Evolutionary conservation across 306 rosid species (phyloP).

Genomic region (Cucumis cinereus): DNA sequence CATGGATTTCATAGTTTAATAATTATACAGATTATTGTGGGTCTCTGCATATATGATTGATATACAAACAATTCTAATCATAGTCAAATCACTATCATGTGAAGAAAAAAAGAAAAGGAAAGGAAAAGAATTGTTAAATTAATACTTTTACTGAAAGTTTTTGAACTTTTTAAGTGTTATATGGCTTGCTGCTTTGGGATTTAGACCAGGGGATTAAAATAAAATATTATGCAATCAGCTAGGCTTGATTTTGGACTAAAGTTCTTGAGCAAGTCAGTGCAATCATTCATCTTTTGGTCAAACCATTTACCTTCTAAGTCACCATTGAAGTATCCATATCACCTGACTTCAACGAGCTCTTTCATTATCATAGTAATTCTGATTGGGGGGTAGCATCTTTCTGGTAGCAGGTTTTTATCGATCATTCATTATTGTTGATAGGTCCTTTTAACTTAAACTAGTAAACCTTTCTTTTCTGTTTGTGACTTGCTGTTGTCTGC

Average conservation of each 20-base stretch:
- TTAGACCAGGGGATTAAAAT: constrained; percentile 19
- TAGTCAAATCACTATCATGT: constrained; percentile 25
- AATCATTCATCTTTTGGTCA: constrained; percentile 8
- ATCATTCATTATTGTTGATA: background rate
- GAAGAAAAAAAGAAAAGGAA: background rate
- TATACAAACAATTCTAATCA: constrained; percentile 23
- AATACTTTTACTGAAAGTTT: background rate
- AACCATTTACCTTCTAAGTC: background rate
- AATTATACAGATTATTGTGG: constrained; percentile 31
- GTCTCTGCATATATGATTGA: constrained; percentile 30
- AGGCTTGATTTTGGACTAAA: constrained; percentile 1
- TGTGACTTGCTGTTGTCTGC: constrained; percentile 4
- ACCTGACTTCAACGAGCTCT: background rate
- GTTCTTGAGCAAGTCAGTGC: background rate
- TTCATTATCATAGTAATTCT: background rate
- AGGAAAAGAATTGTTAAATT: background rate
- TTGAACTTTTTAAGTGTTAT: background rate
- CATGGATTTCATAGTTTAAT: constrained; percentile 24
- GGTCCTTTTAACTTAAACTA: constrained; percentile 3
- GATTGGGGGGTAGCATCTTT: background rate
- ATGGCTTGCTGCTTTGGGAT: background rate
- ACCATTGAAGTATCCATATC: background rate
- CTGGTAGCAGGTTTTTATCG: constrained; percentile 7
- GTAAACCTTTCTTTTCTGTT: background rate
- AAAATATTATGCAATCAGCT: constrained; percentile 12